Evolutionary conservation across 139 green algal genomes (phyloP), one percentile per base, ranked within the genome.

Genomic region (Diplosphaera chodatii): DNA sequence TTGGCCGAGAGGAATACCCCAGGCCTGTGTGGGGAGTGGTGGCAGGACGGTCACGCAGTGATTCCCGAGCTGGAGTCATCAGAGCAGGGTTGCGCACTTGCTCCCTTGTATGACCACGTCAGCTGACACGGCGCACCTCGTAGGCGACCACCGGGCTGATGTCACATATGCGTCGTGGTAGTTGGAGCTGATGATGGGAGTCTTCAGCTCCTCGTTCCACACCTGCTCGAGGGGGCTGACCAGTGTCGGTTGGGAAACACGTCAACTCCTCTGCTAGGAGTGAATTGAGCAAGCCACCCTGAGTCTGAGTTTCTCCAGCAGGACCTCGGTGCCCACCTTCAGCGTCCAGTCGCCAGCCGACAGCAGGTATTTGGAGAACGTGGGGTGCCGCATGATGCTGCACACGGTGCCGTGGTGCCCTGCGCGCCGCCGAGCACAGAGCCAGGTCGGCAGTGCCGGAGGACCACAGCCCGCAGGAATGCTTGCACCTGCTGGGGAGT

Each of bases 301-400:
- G n/a, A n/a, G n/a, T n/a, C n/a, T n/a, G n/a, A n/a, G n/a, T n/a
- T n/a, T n/a, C n/a, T n/a, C n/a, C n/a, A n/a, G n/a, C 66, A 97
- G 74, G 81, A 97, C 93, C 74, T 98, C 93, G 48, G 87, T 93
- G 93, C 93, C 97, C 33, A 97, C 73, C 3, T 92, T 79, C 40
- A 88, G 86, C 0, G 89, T 93, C 93, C 93, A 98, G 87, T 98
- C 93, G 31, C 90, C 93, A 29, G 92, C 83, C 40, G 79, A 88
- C 31, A 97, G 72, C 78, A 98, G 97, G 84, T 91, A 96, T 80
- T 98, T 98, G 75, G 88, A 83, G 82, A 87, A 94, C 78, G 93
- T 94, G 40, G 93, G 91, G 82, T 93, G 91, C 68, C 93, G 81
- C 73, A 82, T 71, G 30, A 98, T 79, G 28, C 86, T 82, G 73